These are phyloP conservation scores for Fusarium pilosicola DNA, from an alignment of 2,329 filamentous ascomycete species.

Conservation along the genomic window DNA sequence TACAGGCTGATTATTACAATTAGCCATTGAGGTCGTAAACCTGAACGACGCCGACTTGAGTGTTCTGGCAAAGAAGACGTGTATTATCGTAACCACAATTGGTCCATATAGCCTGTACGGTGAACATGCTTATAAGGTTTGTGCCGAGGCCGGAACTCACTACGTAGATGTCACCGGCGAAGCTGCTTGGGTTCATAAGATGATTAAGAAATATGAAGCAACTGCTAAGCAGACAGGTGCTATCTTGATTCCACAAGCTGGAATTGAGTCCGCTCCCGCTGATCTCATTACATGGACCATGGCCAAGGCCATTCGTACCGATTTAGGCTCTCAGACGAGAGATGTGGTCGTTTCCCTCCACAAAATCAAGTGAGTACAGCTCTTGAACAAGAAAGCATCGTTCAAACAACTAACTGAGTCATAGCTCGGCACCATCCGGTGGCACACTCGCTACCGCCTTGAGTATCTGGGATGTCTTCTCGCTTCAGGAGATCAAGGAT, in stretches of 20 bases:
- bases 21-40: constrained; percentile 63
- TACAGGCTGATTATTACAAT: neutral
- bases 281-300: constrained; percentile 68
- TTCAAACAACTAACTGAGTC: constrained; percentile 8
- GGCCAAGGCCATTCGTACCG: constrained; percentile 60
- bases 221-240: constrained; percentile 64
- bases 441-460: constrained; percentile 76
- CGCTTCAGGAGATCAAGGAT: constrained; percentile 57
- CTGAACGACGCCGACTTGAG: constrained; percentile 58
- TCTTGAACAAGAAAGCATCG: neutral
- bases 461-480: constrained; percentile 63
- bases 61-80: constrained; percentile 65
- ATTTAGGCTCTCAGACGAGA: constrained; percentile 59
- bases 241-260: constrained; percentile 69
- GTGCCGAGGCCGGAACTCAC: constrained; percentile 70
- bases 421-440: constrained; percentile 62
- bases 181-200: constrained; percentile 64
- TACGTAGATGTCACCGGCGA: constrained; percentile 73
- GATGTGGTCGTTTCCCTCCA: constrained; percentile 65
- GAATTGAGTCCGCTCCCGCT: constrained; percentile 69
- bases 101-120: constrained; percentile 68
- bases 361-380: constrained; percentile 50
- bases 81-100: constrained; percentile 66
- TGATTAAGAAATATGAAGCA: constrained; percentile 68
- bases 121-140: constrained; percentile 68